Base-by-base conservation (phyloP, 352 stramenopile genomes). In the Phytophthora cajani region DNA sequence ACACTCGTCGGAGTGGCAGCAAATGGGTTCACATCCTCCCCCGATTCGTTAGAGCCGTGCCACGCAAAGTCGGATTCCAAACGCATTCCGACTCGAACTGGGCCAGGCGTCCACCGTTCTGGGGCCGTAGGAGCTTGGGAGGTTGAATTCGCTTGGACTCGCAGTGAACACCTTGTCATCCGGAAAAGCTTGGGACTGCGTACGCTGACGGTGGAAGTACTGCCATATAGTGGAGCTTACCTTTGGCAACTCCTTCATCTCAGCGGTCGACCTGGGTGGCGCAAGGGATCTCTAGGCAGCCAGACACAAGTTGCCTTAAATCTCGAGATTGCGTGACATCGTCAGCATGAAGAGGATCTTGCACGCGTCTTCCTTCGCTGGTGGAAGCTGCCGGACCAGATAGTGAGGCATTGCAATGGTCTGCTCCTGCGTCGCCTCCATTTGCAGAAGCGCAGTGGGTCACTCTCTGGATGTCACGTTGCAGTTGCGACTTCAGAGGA, bases 1-100 rank as follows among this genome's bases (percentile, higher is more conserved):
- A 77, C 67, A 10, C 55, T 75, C 1, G 59, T 42, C 3, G 36
- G 5, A 1, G 67, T 58, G 30, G 80, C 81, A 42, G n/a, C 38
- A 58, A 86, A 91, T 10, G 85, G 82, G 56, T 89, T 79, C 2
- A 82, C 25, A 11, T 62, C 60, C 0, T 17, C 25, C 1, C 68
- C 76, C 10, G 21, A 51, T 1, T 30, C 36, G 30, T 69, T 4
- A 82, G n/a, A n/a, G 58, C 12, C 9, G 66, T 81, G 0, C 59
- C 67, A 10, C 9, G 3, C 3, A 80, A 58, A 0, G 16, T 50
- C 3, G 78, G 84, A 65, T 80, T 72, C 79, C 81, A 90, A 3
- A 88, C 62, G 46, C 82, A 90, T 11, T 71, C 53, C 1, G n/a
- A 56, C 0, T 54, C 62, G 25, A 72, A 62, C 25, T 80, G 57